phyloP scores from a whole-genome alignment of 2,329 filamentous ascomycete species.

The Fusarium siculi region DNA sequence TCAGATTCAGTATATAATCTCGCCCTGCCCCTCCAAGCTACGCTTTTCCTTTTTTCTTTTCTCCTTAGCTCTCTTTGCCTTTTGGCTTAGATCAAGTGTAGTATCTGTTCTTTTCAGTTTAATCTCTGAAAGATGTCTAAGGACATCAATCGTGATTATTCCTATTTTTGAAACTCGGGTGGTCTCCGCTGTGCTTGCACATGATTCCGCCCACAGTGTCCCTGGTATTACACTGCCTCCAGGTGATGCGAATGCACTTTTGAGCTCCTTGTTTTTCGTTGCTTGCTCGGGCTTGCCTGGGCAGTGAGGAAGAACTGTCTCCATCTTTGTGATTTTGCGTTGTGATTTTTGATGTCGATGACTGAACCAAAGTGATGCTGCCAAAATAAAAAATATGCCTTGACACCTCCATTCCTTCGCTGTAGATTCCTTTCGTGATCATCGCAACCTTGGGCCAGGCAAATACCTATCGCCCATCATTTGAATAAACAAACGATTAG shows the following conservation, averaged over 20 bases:
- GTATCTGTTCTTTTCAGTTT: slow-evolving; percentile 98
- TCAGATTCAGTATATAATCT: slow-evolving; percentile 34
- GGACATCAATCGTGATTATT: slow-evolving; percentile 81
- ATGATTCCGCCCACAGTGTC: slow-evolving; percentile 55
- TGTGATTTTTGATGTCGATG: rapidly evolving
- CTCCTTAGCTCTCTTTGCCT: slow-evolving; percentile 60
- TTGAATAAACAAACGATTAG: slow-evolving; percentile 2
- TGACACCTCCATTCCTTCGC: rapidly evolving
- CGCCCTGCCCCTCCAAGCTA: slow-evolving; percentile 17
- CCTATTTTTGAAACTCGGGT: slow-evolving; percentile 65
- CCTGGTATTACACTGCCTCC: slow-evolving; percentile 49
- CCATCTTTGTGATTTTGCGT: not conserved
- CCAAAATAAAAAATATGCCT: not conserved
- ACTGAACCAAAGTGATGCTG: rapidly evolving
- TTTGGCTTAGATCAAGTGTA: slow-evolving; percentile 92
- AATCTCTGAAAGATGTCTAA: slow-evolving; percentile 89
- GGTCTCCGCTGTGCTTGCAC: slow-evolving; percentile 56
- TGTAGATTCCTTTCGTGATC: not conserved
- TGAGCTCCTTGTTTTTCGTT: slow-evolving; percentile 53
- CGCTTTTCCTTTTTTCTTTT: slow-evolving; percentile 45
- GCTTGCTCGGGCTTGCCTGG: slow-evolving; percentile 50
- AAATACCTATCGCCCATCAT: slow-evolving; percentile 2
- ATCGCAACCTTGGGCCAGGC: not conserved
- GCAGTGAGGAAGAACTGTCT: slow-evolving; percentile 60
- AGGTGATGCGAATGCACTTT: slow-evolving; percentile 52